A percentile compares a stretch with the other conserved stretches of the same genome.
Conservation (phyloP, 192 early-diverging fungal genomes). For the Coemansia sp. region DNA sequence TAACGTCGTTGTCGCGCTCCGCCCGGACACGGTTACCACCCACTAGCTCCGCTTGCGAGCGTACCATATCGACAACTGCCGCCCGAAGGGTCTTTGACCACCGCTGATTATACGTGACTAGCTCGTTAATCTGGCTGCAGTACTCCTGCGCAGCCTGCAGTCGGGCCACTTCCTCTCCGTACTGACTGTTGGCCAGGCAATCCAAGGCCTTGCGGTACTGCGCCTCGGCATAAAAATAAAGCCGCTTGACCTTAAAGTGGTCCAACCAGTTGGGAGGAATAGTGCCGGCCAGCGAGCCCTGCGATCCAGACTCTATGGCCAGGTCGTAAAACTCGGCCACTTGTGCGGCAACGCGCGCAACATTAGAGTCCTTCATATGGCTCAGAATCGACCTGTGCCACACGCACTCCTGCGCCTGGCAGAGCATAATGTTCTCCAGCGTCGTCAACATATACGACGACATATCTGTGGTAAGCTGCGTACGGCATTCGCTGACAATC, state of each 20-base stretch:
- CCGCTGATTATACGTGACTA: constrained; percentile 41
- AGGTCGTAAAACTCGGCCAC: constrained; percentile 74
- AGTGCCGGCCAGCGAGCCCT: constrained; percentile 56
- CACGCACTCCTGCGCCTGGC: constrained; percentile 94
- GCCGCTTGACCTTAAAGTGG: constrained; percentile 73
- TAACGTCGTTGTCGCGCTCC: constrained; percentile 90
- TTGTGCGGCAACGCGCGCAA: constrained; percentile 76
- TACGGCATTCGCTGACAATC: constrained; percentile 66
- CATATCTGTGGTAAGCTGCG: constrained; percentile 71
- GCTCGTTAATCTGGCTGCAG: constrained; percentile 37
- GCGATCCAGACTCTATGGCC: constrained; percentile 67
- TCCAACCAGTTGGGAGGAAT: constrained; percentile 67
- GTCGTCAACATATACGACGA: constrained; percentile 68
- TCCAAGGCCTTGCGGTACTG: constrained; percentile 79
- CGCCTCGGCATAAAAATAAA: constrained; percentile 77
- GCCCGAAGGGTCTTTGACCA: constrained; percentile 40
- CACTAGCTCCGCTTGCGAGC: constrained; percentile 56
- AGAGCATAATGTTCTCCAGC: constrained; percentile 78
- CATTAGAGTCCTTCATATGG: constrained; percentile 76
- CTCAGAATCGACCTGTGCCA: constrained; percentile 85
- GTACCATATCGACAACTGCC: constrained; percentile 31
- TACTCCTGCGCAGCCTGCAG: constrained; percentile 54
- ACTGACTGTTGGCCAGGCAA: constrained; percentile 71
- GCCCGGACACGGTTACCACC: constrained; percentile 61
- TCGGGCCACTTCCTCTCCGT: constrained; percentile 86